Evolutionary conservation across 148 eudicot genomes (phyloP), one percentile per base, ranked within the genome.

Genomic region (Cornus suecica): DNA sequence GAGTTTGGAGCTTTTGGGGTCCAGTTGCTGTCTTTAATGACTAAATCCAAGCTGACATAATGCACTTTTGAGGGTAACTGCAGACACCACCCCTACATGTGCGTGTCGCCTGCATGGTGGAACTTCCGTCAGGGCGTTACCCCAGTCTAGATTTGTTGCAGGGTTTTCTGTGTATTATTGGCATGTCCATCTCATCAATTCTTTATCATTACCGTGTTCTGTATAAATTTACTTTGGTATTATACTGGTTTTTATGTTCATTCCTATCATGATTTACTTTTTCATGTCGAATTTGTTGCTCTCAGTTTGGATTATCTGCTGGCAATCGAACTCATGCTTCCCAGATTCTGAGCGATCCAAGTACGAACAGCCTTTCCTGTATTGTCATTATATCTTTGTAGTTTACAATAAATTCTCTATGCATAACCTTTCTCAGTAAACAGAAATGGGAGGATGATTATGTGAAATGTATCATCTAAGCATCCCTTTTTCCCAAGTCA

Each of bases 331-430:
- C 80, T 61, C 97, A 86, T 82, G 83, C 90, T 86, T 83, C 99
- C 70, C 91, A 88, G 80, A 86, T 87, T 80, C 87, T 93, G 65
- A 85, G 82, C 73, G 99, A 95, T 80, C 99, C 91, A 80, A 91
- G 97, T 95, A 92, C 5, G 94, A 54, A 26, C 76, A 20, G 31
- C 52, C 63, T 69, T 68, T 70, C 42, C 11, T 65, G 37, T 73
- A 34, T 48, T 27, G 10, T 41, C 9, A 29, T 18, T 71, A 37
- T 37, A 37, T 23, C 23, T 22, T 37, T 71, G n/a, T 71, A 5
- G 3, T 27, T 18, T 67, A 54, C n/a, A 20, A 11, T 18, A 15
- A 42, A 23, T n/a, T 68, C 1, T 23, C 54, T 61, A 58, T 28
- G 1, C 5, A 20, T 54, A 10, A n/a, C 13, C 18, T 20, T 76